Evolutionary conservation across 352 stramenopile genomes (phyloP), one percentile per base, ranked within the genome.

Genomic region (Globisporangium barbulae): DNA sequence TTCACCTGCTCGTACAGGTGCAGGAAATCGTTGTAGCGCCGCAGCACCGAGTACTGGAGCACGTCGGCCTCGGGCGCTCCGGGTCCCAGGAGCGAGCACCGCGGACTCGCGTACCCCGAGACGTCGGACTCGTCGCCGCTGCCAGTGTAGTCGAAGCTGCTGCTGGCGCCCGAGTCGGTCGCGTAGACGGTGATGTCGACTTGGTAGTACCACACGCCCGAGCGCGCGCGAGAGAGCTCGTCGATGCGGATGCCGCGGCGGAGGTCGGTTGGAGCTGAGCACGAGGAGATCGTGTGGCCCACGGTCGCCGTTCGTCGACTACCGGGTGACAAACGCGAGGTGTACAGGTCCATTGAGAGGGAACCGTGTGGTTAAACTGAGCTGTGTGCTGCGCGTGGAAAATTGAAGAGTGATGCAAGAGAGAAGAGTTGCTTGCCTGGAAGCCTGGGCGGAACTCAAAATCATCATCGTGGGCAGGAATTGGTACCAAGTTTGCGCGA

Each of bases 131-230:
- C 72, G n/a, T 74, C 68, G 25, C 41, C 53, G n/a, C 49, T 50
- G 42, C 17, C 50, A 28, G 37, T 54, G 21, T 61, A 31, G 53
- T 67, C 17, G 41, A 45, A 53, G 41, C 45, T 68, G 17, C 33
- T 67, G 25, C 25, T 28, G 25, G 25, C 25, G 25, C 25, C 25
- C 25, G 25, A 28, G 45, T 59, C 57, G 31, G 39, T 67, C 47
- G 65, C 30, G 45, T 74, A 70, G 30, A 69, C 62, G 25, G 74
- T 67, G 28, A 91, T 81, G 67, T 89, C 79, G 25, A 91, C 75
- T 53, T 77, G 82, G 63, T 89, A 91, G 64, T 83, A 91, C 76
- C 78, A 91, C 15, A 91, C 76, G 58, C 82, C 73, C 0, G 75
- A 78, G 53, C 50, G 53, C 39, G 76, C 73, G 28, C 73, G 71